Percentiles rank a stretch among this genome's conserved stretches.
phyloP scores from a whole-genome alignment of 129 eudicot genomes.

The Lactuca saligna region DNA sequence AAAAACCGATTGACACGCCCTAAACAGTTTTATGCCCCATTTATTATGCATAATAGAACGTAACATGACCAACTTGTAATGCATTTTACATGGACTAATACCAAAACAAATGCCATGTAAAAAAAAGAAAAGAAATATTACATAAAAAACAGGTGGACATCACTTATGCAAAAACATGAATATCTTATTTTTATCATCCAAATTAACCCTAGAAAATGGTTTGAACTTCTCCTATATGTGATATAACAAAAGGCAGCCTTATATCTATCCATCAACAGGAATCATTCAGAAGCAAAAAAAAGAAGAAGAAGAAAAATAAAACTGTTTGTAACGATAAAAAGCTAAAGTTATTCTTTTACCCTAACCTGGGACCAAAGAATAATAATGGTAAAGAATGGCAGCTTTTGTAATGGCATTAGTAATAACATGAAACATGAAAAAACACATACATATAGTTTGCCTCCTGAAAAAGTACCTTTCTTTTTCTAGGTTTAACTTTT shows the following conservation, averaged over 20 bases:
- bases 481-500: conserved; percentile 1
- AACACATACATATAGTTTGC: conserved; percentile 18
- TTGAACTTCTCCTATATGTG: no score
- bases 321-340: conserved; percentile 17
- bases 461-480: conserved; percentile 12
- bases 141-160: no score
- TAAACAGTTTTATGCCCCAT: no score
- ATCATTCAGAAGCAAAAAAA: background rate
- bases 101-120: no score
- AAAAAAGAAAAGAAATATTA: no score
- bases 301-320: background rate
- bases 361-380: conserved; percentile 26
- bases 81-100: no score
- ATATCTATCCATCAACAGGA: conserved; percentile 11
- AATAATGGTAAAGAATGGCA: conserved; percentile 18
- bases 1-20: no score
- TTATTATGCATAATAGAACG: no score
- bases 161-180: no score
- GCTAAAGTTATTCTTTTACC: conserved; percentile 21
- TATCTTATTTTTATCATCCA: background rate
- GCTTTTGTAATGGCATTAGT: conserved; percentile 14
- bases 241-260: background rate
- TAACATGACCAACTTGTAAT: no score
- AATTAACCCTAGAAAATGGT: no score
- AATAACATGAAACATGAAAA: conserved; percentile 21